phyloP scores from a whole-genome alignment of 1,139 yeast species.

The Yamadazyma friedrichii region DNA sequence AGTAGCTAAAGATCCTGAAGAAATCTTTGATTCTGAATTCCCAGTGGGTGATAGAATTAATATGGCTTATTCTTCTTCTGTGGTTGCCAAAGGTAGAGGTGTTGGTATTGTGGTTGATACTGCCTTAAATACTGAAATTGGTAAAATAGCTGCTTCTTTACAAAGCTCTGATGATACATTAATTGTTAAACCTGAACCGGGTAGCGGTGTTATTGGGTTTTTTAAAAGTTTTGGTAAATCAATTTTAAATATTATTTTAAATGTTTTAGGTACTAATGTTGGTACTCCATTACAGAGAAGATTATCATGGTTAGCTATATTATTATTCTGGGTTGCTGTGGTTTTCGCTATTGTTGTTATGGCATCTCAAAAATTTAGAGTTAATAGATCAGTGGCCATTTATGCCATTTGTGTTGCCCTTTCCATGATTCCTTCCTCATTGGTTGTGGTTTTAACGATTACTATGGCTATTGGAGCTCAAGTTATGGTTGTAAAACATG shows the following conservation, averaged over 20 bases:
- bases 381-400: constrained; percentile 42
- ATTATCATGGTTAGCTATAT: constrained; percentile 22
- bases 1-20: constrained; percentile 6
- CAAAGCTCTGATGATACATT: constrained; percentile 11
- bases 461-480: constrained; percentile 51
- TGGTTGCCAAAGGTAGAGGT: constrained; percentile 49
- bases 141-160: constrained; percentile 39
- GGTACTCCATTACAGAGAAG: constrained; percentile 29
- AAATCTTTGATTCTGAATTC: constrained; percentile 19
- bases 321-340: constrained; percentile 38
- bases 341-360: constrained; percentile 40
- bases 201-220: constrained; percentile 31
- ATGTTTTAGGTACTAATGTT: constrained; percentile 8
- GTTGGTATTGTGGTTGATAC: constrained; percentile 46
- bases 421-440: constrained; percentile 55
- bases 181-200: constrained; percentile 17
- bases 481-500: constrained; percentile 44
- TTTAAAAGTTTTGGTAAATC: constrained; percentile 37
- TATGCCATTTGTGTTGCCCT: constrained; percentile 46
- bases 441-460: constrained; percentile 54
- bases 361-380: constrained; percentile 34
- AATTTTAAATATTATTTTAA: constrained; percentile 13
- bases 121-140: constrained; percentile 49
- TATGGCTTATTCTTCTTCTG: constrained; percentile 44
- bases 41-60: constrained; percentile 44